Percentiles rank a stretch among this genome's conserved stretches.
Evolutionary conservation across 768 basidiomycete species (phyloP).

Genomic region (Russula brevipes): DNA sequence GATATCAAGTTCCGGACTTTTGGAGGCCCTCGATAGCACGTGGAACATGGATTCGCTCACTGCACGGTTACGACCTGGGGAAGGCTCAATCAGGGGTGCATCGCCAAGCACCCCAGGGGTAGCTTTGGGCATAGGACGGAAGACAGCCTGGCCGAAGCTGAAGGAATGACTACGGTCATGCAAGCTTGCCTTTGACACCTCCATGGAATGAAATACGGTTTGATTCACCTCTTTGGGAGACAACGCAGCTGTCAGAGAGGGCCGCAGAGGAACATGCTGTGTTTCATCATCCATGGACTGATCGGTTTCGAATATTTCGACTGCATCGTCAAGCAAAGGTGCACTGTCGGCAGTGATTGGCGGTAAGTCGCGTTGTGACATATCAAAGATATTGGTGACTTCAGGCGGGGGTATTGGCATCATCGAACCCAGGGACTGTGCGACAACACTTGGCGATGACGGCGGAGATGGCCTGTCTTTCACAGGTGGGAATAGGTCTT

Average conservation of each 20-base stretch:
- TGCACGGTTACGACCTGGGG: slow-evolving; percentile 44
- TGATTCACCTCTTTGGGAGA: slow-evolving; percentile 3
- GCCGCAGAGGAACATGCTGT: slow-evolving; percentile 12
- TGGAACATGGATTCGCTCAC: slow-evolving; percentile 64
- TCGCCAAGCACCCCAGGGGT: slow-evolving; percentile 3
- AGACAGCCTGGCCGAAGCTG: slow-evolving; percentile 59
- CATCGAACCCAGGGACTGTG: slow-evolving; percentile 30
- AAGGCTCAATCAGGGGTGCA: slow-evolving; percentile 6
- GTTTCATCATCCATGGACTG: slow-evolving; percentile 26
- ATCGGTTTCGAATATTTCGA: slow-evolving; percentile 35
- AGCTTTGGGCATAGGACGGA: slow-evolving; percentile 44
- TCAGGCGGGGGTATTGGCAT: slow-evolving; percentile 41
- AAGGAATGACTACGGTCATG: slow-evolving; percentile 61
- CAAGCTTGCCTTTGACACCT: slow-evolving; percentile 30
- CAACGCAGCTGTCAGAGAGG: slow-evolving; percentile 11
- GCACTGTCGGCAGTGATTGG: slow-evolving; percentile 35
- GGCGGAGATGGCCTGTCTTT: slow-evolving; percentile 25
- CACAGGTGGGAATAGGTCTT: slow-evolving; percentile 22
- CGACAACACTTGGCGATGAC: slow-evolving; percentile 18
- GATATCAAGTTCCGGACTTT: slow-evolving; percentile 56
- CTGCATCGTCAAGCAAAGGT: slow-evolving; percentile 35
- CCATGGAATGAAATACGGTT: slow-evolving; percentile 19
- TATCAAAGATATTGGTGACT: slow-evolving; percentile 51
- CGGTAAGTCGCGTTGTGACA: slow-evolving; percentile 52
- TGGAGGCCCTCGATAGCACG: slow-evolving; percentile 42